These are phyloP conservation scores for Trichoderma virens DNA, from an alignment of 495 filamentous ascomycete species.

Conservation along the genomic window DNA sequence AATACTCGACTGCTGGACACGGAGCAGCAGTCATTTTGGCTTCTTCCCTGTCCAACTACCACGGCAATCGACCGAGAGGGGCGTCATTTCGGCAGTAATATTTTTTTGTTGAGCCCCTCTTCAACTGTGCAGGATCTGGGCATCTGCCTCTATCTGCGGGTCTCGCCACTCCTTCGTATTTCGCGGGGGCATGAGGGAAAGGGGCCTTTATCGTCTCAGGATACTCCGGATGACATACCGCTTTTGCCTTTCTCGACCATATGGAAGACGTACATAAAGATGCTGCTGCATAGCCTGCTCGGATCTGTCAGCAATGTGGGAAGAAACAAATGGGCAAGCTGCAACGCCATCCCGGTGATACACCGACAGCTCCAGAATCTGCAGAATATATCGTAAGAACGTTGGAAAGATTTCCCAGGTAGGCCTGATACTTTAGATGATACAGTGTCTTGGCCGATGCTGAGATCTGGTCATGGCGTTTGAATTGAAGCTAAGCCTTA, in stretches of 20 bases:
- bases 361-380: too few species aligned
- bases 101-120: conserved; percentile 6
- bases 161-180: neutral
- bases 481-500: neutral
- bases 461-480: neutral
- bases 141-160: neutral
- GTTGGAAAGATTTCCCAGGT: neutral
- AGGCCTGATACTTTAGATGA: neutral
- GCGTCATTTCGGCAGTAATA: neutral
- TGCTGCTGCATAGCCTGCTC: too few species aligned
- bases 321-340: too few species aligned
- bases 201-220: neutral
- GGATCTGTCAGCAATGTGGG: too few species aligned
- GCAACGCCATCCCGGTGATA: too few species aligned
- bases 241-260: neutral
- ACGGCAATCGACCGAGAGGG: neutral
- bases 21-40: neutral
- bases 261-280: neutral
- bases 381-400: too few species aligned
- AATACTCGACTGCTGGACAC: neutral
- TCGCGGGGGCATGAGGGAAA: neutral
- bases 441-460: neutral
- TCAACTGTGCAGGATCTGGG: neutral
- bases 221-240: neutral
- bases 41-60: neutral